phyloP scores from a whole-genome alignment of 2,329 filamentous ascomycete species.

The Calonectria ilicicola region DNA sequence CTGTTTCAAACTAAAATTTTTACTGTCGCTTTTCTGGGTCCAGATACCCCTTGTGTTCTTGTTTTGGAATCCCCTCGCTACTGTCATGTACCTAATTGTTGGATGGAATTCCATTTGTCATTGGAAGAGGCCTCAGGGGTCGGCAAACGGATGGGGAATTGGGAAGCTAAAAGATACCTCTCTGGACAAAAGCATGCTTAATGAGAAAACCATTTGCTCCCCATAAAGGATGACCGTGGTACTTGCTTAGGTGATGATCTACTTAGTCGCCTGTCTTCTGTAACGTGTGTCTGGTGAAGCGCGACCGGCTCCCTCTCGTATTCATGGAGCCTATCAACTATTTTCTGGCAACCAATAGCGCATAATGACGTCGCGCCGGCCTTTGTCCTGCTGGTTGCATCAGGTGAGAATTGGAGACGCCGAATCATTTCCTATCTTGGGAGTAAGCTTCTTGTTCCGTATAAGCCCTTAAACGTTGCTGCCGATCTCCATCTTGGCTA shows the following conservation, averaged over 20 bases:
- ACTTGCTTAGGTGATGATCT: constrained; percentile 14
- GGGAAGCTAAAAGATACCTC: constrained; percentile 41
- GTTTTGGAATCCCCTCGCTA: constrained; percentile 36
- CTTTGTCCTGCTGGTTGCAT: constrained; percentile 2
- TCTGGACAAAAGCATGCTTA: constrained; percentile 44
- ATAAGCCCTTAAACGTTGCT: constrained; percentile 33
- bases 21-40: constrained; percentile 40
- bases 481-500: constrained; percentile 34
- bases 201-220: constrained; percentile 33
- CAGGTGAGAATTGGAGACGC: constrained; percentile 8
- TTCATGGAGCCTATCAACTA: constrained; percentile 6
- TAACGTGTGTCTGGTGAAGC: constrained; percentile 25
- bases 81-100: constrained; percentile 29
- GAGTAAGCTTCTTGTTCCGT: constrained; percentile 6
- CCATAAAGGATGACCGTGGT: constrained; percentile 15
- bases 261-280: constrained; percentile 9
- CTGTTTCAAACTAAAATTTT: constrained; percentile 26
- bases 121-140: constrained; percentile 37
- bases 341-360: constrained; percentile 9
- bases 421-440: constrained; percentile 21
- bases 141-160: constrained; percentile 36
- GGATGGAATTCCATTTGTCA: constrained; percentile 31
- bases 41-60: constrained; percentile 39
- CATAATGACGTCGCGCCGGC: constrained; percentile 35
- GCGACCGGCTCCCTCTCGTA: constrained; percentile 36